Base-by-base conservation (phyloP, 148 eudicot species). In the Fagopyrum esculentum region DNA sequence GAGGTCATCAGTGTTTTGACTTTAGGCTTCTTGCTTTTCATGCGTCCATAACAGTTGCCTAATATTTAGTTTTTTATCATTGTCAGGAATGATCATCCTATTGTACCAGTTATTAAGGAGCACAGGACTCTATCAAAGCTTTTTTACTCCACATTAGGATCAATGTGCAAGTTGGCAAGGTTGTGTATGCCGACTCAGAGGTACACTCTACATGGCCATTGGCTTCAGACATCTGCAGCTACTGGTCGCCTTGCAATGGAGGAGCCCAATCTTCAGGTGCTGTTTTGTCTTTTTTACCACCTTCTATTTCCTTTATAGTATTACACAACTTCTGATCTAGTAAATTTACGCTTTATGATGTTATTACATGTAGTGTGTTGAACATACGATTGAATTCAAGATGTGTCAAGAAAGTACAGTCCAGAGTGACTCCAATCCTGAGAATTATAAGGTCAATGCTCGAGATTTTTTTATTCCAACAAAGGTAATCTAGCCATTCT, bases 181-280 rank as follows among this genome's bases (percentile, higher is more conserved):
- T 84, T 92, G 69, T 96, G 98, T 57, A 86, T 87, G 82, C 82
- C 83, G 80, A 82, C 97, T 40, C 93, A 93, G 72, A 96, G 77
- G 80, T 88, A 96, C 76, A 96, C 88, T 30, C 77, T 96, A 57
- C 97, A 92, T 83, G 99, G 99, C 74, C 97, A 78, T 86, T 96
- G 98, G 99, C 97, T 92, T 71, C 99, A 96, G 87, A 96, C 99
- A 71, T 92, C 99, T 71, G 90, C 99, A 57, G 91, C 99, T 73
- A 95, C 99, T 50, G 99, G 99, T 60, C 85, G 99, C 54, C 94
- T 95, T 72, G 87, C 99, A 74, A 90, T 90, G 93, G 99, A 95
- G 86, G 98, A 95, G 80, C 99, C 99, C 69, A 95, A 95, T 80
- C 92, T 95, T 74, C 99, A 95, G 99, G 99, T 92, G 16, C 5